phyloP scores from a whole-genome alignment of 2,329 filamentous ascomycete species.

The Diaporthe sp. region DNA sequence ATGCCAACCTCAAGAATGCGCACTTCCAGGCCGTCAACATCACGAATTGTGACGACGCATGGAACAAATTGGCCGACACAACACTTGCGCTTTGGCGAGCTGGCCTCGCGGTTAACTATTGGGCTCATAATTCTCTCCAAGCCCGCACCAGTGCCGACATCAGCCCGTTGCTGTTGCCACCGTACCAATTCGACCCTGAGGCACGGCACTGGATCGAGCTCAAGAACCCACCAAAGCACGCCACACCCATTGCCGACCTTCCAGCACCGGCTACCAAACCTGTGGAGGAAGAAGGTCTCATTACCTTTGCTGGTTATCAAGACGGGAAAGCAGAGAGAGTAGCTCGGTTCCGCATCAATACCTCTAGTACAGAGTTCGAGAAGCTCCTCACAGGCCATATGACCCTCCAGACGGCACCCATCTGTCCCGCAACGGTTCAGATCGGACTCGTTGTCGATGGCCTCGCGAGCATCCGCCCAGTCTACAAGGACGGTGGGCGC shows the following conservation, averaged over 20 bases:
- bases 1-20: neutral
- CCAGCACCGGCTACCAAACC: neutral
- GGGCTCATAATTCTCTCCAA: constrained; percentile 48
- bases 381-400: constrained; percentile 52
- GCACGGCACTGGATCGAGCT: constrained; percentile 54
- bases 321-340: constrained; percentile 28
- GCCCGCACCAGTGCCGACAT: constrained; percentile 43
- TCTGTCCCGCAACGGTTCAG: constrained; percentile 54
- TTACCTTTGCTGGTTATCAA: constrained; percentile 39
- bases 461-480: constrained; percentile 47
- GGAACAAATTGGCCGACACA: constrained; percentile 43
- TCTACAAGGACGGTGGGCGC: constrained; percentile 39
- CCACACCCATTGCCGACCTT: neutral
- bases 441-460: constrained; percentile 49
- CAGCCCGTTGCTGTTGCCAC: constrained; percentile 49
- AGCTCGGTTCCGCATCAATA: constrained; percentile 58
- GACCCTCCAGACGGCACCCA: constrained; percentile 52
- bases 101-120: constrained; percentile 52
- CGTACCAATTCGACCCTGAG: constrained; percentile 56
- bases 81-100: constrained; percentile 55
- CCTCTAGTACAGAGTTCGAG: constrained; percentile 49
- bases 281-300: constrained; percentile 40
- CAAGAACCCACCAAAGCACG: constrained; percentile 42
- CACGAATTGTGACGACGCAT: constrained; percentile 35
- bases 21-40: constrained; percentile 45